Percentiles rank a stretch among this genome's conserved stretches.
These are phyloP conservation scores for Trichoderma cornu-damae DNA, from an alignment of 2,329 filamentous ascomycete species.

Conservation along the genomic window DNA sequence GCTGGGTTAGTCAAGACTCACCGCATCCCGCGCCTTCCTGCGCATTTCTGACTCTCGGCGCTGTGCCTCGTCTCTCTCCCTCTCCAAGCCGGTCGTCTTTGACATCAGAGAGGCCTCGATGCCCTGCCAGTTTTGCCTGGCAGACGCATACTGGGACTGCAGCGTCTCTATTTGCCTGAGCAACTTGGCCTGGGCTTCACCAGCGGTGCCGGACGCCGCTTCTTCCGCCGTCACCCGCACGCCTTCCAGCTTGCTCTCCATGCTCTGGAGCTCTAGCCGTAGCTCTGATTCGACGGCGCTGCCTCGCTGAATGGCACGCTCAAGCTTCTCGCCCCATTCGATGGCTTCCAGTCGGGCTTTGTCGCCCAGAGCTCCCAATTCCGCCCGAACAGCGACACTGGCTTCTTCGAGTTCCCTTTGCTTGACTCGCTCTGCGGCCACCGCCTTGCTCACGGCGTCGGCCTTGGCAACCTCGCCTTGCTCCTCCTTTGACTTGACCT, in stretches of 20 bases:
- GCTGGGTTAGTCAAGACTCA: too few relatives aligned
- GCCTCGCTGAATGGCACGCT: conserved; percentile 65
- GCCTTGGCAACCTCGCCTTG: conserved; percentile 60
- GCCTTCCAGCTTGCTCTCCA: conserved; percentile 87
- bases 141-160: conserved; percentile 90
- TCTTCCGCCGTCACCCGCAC: conserved; percentile 84
- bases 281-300: conserved; percentile 68
- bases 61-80: conserved; percentile 80
- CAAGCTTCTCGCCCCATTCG: conserved; percentile 67
- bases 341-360: conserved; percentile 64
- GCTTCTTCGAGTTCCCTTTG: conserved; percentile 52
- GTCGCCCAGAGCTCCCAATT: conserved; percentile 70
- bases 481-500: conserved; percentile 62
- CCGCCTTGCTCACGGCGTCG: conserved; percentile 60
- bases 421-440: conserved; percentile 60
- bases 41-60: conserved; percentile 81
- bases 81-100: conserved; percentile 72
- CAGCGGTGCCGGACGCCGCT: conserved; percentile 72
- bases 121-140: conserved; percentile 95
- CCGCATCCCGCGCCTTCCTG: conserved; percentile 81
- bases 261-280: conserved; percentile 66
- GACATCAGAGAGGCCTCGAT: conserved; percentile 83
- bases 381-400: conserved; percentile 63
- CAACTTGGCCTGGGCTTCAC: conserved; percentile 82
- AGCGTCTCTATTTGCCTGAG: conserved; percentile 91